These are phyloP conservation scores for Fusarium tupiense DNA, from an alignment of 2,329 filamentous ascomycete species.

Conservation along the genomic window DNA sequence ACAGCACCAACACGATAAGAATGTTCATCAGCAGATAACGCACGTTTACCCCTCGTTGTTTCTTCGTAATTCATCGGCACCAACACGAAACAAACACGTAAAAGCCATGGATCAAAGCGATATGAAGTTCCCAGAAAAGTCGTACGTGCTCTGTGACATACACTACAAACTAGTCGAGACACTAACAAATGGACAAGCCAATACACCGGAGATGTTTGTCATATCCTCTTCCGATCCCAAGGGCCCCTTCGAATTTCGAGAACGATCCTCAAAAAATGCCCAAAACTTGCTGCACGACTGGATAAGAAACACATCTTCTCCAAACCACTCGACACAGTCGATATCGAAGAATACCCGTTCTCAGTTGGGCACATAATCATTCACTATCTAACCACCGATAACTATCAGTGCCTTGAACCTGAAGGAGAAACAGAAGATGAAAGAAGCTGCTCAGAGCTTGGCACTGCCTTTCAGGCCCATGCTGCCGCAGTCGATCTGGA, in stretches of 20 bases:
- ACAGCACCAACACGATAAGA: background rate
- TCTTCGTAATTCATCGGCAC: too few species aligned
- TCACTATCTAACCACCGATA: background rate
- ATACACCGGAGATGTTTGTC: background rate
- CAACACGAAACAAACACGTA: background rate
- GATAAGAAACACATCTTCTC: background rate
- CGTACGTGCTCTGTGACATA: background rate
- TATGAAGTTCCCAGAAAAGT: background rate
- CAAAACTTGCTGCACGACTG: background rate
- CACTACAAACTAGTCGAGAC: accelerated
- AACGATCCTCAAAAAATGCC: background rate
- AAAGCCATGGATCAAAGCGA: background rate
- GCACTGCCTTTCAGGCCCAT: background rate
- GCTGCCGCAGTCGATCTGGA: background rate
- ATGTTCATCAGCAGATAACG: accelerated
- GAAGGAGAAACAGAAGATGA: background rate
- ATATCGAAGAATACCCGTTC: background rate
- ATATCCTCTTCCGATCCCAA: background rate
- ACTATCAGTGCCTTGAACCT: background rate
- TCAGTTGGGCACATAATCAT: background rate
- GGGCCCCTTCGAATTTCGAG: background rate
- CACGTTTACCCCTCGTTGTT: background rate
- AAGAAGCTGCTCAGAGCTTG: background rate
- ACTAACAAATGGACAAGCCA: background rate
- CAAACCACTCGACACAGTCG: background rate